Base-by-base conservation (phyloP, 2,329 filamentous ascomycete species). In the Colletotrichum abscissum region DNA sequence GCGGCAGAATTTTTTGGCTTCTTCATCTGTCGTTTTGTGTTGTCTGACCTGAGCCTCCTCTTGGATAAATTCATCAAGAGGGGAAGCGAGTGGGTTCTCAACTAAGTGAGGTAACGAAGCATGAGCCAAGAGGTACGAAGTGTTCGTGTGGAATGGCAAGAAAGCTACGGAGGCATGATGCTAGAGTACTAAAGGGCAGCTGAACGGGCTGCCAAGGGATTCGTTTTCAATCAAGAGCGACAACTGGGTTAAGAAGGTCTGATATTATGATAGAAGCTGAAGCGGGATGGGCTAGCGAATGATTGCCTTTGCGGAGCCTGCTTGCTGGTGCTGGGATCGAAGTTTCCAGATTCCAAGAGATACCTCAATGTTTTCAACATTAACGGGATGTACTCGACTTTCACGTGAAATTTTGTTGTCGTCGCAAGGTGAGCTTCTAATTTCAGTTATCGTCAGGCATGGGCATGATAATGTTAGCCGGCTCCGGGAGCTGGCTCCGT, bases 1-100 rank as follows among this genome's bases (percentile, higher is more conserved):
- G 97, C 96, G 8, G 94, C 96, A 42, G 97, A 99, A 83, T 99
- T 99, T 83, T 99, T 99, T 81, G 95, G 93, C 19, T 98, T 99
- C 83, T 98, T 97, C 81, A 89, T 99, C 33, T 98, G 96, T 83
- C 93, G 97, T 22, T 99, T 99, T 81, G 95, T 95, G n/a, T 86
- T 99, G 74, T 88, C 92, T 4, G 97, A 99, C 82, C 85, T 99
- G 74, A 89, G 92, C 52, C 82, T 97, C 80, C 87, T 99, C 85
- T 87, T 99, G 77, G 97, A 99, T 82, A 99, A 98, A 82, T 98
- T 97, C 80, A 92, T 99, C 81, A 99, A 99, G 87, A 91, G 95
- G 76, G 95, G 96, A 28, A 97, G 93, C 78, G 96, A 99, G 87
- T 99, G 96, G 96, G 95, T 98, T 71, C 78, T 87, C 19, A 78